Evolutionary conservation across 805 yeast species (phyloP), one percentile per base, ranked within the genome.

Genomic region (Myxozyma udenii): DNA sequence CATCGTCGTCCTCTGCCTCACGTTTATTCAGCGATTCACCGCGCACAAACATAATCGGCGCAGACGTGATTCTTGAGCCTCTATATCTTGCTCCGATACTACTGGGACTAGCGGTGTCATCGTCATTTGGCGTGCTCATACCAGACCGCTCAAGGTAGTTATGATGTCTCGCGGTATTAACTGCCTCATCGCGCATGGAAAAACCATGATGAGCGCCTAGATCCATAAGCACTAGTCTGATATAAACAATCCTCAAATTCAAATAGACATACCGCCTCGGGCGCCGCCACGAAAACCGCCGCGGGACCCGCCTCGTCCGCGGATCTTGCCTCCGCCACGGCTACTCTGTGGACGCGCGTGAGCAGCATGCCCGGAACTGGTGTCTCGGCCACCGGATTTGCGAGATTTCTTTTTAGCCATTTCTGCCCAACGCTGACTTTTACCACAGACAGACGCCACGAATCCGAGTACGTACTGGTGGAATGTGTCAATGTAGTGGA

Each of bases 171-270:
- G 25, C 28, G 19, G 57, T 52, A 23, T 21, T 30, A 2, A 25
- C 22, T 5, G 57, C 57, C 18, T 45, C 57, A 26, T 53, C 57
- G 19, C 52, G 52, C 50, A 53, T 40, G 2, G 53, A 41, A 22
- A 48, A 48, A 21, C 36, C 12, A 28, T 44, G 50, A n/a, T n/a
- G n/a, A 11, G 38, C 43, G 4, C 45, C 45, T n/a, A 40, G 41
- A 24, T 44, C 50, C 38, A 37, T 14, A 45, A 35, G 4, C 23
- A 32, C 3, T 26, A 16, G 3, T 22, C 4, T 12, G 4, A 42
- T 28, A 5, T 12, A 18, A 3, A 22, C 21, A 24, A 11, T 16
- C 3, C 7, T 40, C 11, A 5, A 9, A n/a, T 21, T 28, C 12
- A n/a, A 16, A 19, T 14, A 18, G 9, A 21, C 4, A 19, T 18